A percentile compares a stretch with the other conserved stretches of the same genome.
These are phyloP conservation scores for Coemansia sp. DNA, from an alignment of 192 early-diverging fungal genomes.

Conservation along the genomic window DNA sequence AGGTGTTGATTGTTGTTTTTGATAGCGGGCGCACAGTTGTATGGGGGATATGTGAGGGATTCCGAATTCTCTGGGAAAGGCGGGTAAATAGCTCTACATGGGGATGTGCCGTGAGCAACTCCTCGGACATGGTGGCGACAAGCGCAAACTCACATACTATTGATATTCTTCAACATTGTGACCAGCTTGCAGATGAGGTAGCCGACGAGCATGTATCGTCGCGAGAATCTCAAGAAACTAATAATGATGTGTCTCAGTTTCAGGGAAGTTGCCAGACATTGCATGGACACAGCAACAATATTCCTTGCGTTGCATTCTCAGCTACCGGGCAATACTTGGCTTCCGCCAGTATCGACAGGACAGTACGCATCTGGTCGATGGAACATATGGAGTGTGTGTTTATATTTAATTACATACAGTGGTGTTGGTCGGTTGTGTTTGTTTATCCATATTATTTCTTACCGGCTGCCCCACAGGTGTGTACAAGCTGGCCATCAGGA, in stretches of 20 bases:
- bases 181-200: not conserved
- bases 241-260: slow-evolving; percentile 6
- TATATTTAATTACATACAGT: slow-evolving; percentile 18
- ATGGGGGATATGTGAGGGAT: slow-evolving; percentile 16
- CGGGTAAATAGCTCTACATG: slow-evolving; percentile 30
- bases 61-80: slow-evolving; percentile 31
- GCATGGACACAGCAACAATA: slow-evolving; percentile 22
- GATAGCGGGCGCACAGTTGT: slow-evolving; percentile 34
- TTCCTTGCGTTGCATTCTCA: slow-evolving; percentile 37
- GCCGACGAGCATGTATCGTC: not conserved
- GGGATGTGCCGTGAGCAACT: slow-evolving; percentile 33
- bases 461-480: not conserved
- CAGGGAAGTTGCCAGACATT: slow-evolving; percentile 12
- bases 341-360: slow-evolving; percentile 41
- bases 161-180: slow-evolving; percentile 9
- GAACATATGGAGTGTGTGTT: slow-evolving; percentile 11
- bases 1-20: slow-evolving; percentile 33
- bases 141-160: slow-evolving; percentile 44
- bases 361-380: slow-evolving; percentile 36
- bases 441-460: slow-evolving; percentile 43
- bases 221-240: not conserved
- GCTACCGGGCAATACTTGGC: slow-evolving; percentile 34
- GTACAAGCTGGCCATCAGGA: not conserved
- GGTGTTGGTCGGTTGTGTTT: slow-evolving; percentile 42
- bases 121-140: slow-evolving; percentile 18